Evolutionary conservation across 2,329 filamentous ascomycete genomes (phyloP), one percentile per base, ranked within the genome.

Genomic region (Epichloe sibirici): DNA sequence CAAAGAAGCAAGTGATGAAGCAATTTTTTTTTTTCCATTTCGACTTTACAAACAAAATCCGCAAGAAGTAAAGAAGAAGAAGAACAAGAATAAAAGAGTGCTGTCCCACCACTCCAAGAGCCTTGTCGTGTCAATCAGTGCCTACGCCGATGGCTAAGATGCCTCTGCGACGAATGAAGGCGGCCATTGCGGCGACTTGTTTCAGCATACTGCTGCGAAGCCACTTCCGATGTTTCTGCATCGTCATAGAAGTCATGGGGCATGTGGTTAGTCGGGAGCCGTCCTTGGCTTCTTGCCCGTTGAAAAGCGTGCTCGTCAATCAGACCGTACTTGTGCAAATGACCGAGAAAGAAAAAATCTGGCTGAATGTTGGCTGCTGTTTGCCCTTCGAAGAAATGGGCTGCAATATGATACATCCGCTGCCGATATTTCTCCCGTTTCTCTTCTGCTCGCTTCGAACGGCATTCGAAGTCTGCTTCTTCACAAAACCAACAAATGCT

Each of bases 401-500:
- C 52, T 0, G 63, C 68, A 48, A 81, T 75, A 56, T 82, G 79
- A 3, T 60, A 34, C 74, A 81, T 75, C 2, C 78, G 70, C 1
- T 56, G 17, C 0, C 53, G 35, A 51, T 73, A 76, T 37, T 66
- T 58, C 2, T 50, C 45, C n/a, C 48, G 45, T 9, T 49, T 55
- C 15, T 60, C 57, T 0, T 53, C 56, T 0, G 50, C 49, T 2
- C 8, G 46, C 0, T 45, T 49, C 0, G 56, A 45, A 0, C 43
- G 47, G 3, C 65, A 56, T 5, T 58, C 57, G 52, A 74, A 76
- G 0, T 35, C 13, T 5, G 53, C 50, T 0, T 60, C 45, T 51
- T 73, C 65, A 57, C 78, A 82, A 54, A 77, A 80, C 70, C 72
- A 77, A 57, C 78, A 82, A 0, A 68, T 51, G 4, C 66, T 66